phyloP scores from a whole-genome alignment of 2,329 filamentous ascomycete species.

The Cladosporium sp. region DNA sequence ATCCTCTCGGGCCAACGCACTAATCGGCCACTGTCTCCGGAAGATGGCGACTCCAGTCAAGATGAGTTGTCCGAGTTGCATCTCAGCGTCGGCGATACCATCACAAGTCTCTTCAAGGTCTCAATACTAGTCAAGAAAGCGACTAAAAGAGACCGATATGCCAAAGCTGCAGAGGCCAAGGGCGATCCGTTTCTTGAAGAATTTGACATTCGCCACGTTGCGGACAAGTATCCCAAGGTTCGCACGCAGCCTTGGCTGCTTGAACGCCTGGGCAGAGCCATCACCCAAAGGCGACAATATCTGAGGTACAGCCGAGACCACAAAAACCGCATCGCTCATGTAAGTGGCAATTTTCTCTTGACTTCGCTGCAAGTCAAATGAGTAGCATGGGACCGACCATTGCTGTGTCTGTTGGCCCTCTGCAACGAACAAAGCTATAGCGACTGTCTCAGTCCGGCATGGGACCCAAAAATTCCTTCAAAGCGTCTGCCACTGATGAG shows the following conservation, averaged over 20 bases:
- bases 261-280: conserved; percentile 23
- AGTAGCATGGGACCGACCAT: not conserved
- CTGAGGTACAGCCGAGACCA: conserved; percentile 24
- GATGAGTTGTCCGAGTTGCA: conserved; percentile 23
- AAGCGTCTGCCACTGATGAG: too few relatives aligned
- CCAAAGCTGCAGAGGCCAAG: conserved; percentile 16
- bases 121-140: conserved; percentile 25
- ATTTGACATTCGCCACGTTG: conserved; percentile 24
- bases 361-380: not conserved
- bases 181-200: conserved; percentile 15
- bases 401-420: too few relatives aligned
- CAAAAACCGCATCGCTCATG: conserved; percentile 9
- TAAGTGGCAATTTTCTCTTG: not conserved
- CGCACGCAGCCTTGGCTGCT: conserved; percentile 19
- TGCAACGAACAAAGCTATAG: too few relatives aligned
- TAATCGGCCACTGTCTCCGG: not conserved
- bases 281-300: conserved; percentile 23
- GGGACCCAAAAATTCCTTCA: too few relatives aligned
- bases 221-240: conserved; percentile 23
- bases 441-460: too few relatives aligned
- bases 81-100: conserved; percentile 17
- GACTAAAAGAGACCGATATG: conserved; percentile 25
- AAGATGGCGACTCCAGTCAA: not conserved
- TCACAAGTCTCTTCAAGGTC: conserved; percentile 25
- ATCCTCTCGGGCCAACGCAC: not conserved